These are phyloP conservation scores for Rosa multiflora DNA, from an alignment of 306 rosid genomes.

Conservation along the genomic window DNA sequence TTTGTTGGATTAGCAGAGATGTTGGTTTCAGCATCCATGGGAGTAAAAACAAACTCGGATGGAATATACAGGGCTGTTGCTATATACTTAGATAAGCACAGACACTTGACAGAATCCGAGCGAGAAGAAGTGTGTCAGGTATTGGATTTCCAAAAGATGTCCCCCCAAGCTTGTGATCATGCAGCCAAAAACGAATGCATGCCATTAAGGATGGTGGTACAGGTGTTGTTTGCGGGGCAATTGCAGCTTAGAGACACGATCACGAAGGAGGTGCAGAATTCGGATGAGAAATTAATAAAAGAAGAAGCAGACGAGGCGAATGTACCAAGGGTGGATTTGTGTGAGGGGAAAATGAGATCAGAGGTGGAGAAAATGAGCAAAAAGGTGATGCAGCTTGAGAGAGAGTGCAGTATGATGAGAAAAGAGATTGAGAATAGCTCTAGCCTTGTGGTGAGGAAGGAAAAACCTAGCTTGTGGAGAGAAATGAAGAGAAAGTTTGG, in stretches of 20 bases:
- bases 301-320: slow-evolving; percentile 23
- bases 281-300: slow-evolving; percentile 9
- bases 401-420: slow-evolving; percentile 44
- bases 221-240: slow-evolving; percentile 43
- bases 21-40: slow-evolving; percentile 38
- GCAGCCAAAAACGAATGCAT: slow-evolving; percentile 47
- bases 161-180: slow-evolving; percentile 48
- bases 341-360: slow-evolving; percentile 21
- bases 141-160: slow-evolving; percentile 48
- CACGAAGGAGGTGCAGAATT: slow-evolving; percentile 26
- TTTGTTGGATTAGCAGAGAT: slow-evolving; percentile 46
- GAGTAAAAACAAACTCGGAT: slow-evolving; percentile 37
- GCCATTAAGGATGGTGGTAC: slow-evolving; percentile 48
- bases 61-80: slow-evolving; percentile 51
- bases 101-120: slow-evolving; percentile 43
- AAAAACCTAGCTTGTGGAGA: slow-evolving; percentile 46
- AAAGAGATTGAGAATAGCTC: slow-evolving; percentile 36
- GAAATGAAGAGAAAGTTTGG: slow-evolving; percentile 66
- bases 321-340: slow-evolving; percentile 5
- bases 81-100: slow-evolving; percentile 43
- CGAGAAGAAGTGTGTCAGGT: slow-evolving; percentile 43
- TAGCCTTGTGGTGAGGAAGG: slow-evolving; percentile 32
- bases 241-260: slow-evolving; percentile 39
- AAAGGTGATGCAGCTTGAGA: slow-evolving; percentile 45
- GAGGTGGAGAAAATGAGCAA: slow-evolving; percentile 39